Base-by-base conservation (phyloP, 73 alveolate genomes). In the Halteria grandinella region DNA sequence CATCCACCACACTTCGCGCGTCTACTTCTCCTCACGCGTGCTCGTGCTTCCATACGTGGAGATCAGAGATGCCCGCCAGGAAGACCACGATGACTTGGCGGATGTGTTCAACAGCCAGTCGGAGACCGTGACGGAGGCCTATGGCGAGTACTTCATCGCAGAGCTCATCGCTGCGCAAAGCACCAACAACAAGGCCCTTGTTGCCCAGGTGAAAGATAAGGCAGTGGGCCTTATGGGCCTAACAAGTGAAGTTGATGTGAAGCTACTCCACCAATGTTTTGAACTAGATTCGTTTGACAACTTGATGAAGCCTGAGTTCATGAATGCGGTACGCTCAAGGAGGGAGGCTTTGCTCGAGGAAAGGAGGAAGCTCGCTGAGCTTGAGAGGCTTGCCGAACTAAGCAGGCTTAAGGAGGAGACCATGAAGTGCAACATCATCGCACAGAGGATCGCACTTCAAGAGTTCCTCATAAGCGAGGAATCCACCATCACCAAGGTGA, bases 201-300 rank as follows among this genome's bases (percentile, higher is more conserved):
- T 93, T 0, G 99, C 98, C 11, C 95, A 95, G 80, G 99, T 97
- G 4, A 92, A 96, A 60, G 99, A 95, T 59, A 95, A 97, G 58
- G 99, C 99, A n/a, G 97, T 97, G 10, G 99, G 99, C 12, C 79
- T 97, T 44, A 84, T 97, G 93, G 92, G 97, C 53, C 89, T 97
- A 17, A 91, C 98, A 21, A 79, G 96, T 12, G 99, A 95, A 51
- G 93, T 97, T 5, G 98, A 95, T 86, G 96, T 89, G 48, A 92
- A 93, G 58, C 80, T 95, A 43, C 94, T 97, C 25, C 96, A 92
- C 39, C 87, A 95, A 83, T 93, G 98, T 90, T 97, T 97, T 55
- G 98, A 97, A 63, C 89, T 97, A 33, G 99, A 97, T 71, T 75
- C 90, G 17, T 93, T 89, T 75, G 99, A 97, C 66, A 97, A 97